Evolutionary conservation across 2,329 filamentous ascomycete genomes (phyloP).

Genomic region (Podosphaera aphanis): DNA sequence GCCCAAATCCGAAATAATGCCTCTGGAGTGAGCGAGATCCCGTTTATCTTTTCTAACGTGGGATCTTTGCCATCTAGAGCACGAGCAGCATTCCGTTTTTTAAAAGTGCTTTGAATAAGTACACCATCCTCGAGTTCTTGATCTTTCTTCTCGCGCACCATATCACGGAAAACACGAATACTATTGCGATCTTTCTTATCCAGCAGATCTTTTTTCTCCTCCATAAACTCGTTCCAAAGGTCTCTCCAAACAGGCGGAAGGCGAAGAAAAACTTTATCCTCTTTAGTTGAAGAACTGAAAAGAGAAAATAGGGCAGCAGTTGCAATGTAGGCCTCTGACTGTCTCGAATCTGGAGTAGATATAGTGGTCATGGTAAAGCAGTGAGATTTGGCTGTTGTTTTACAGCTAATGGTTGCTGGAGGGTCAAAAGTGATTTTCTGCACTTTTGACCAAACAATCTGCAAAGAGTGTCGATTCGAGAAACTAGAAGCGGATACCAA

Average conservation of each 20-base stretch:
- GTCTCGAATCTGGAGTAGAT: constrained; percentile 49
- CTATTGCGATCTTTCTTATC: constrained; percentile 47
- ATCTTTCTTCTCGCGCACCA: constrained; percentile 45
- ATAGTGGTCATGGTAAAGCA: constrained; percentile 51
- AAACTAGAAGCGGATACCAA: constrained; percentile 51
- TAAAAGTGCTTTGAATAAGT: constrained; percentile 54
- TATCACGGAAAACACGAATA: constrained; percentile 42
- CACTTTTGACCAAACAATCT: constrained; percentile 55
- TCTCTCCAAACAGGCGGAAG: constrained; percentile 66
- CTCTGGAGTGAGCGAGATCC: constrained; percentile 9
- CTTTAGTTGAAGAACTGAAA: constrained; percentile 53
- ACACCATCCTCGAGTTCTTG: constrained; percentile 52
- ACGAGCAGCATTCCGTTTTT: constrained; percentile 29
- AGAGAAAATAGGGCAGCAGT: constrained; percentile 63
- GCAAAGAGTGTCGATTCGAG: constrained; percentile 51
- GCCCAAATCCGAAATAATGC: constrained; percentile 34
- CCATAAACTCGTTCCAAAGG: constrained; percentile 58
- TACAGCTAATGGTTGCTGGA: constrained; percentile 13
- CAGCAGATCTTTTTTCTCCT: constrained; percentile 42
- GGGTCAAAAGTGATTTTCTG: constrained; percentile 27
- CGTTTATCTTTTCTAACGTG: constrained; percentile 16
- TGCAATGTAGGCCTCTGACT: constrained; percentile 72
- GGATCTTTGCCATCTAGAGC: constrained; percentile 26
- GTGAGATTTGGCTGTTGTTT: constrained; percentile 24
- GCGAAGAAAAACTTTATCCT: constrained; percentile 63